phyloP scores from a whole-genome alignment of 805 yeast genomes.

The Yamadazyma philogaea region DNA sequence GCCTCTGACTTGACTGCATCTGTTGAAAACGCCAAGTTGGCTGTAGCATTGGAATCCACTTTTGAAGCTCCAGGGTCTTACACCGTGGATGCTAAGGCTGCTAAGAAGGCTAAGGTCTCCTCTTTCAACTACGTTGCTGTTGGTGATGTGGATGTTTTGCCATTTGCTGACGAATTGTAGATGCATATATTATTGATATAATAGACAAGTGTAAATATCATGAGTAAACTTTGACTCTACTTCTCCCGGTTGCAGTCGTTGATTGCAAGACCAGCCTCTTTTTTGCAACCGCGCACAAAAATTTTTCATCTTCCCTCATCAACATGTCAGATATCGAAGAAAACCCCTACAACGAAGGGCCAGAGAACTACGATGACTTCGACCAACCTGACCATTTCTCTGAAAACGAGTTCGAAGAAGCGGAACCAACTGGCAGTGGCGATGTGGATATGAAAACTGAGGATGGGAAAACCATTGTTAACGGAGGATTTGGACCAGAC shows the following conservation, averaged over 20 bases:
- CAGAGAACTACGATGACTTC: conserved; percentile 72
- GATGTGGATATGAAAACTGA: conserved; percentile 51
- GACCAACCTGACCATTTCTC: conserved; percentile 79
- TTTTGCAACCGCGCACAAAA: conserved; percentile 8
- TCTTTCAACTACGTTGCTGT: conserved; percentile 83
- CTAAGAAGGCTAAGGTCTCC: conserved; percentile 42
- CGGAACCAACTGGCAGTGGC: conserved; percentile 26
- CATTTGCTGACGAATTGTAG: conserved; percentile 85
- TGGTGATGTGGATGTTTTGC: conserved; percentile 84
- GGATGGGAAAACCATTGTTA: conserved; percentile 71
- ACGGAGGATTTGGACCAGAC: conserved; percentile 65
- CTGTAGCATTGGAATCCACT: conserved; percentile 40
- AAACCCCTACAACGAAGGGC: conserved; percentile 61
- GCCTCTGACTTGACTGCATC: conserved; percentile 56
- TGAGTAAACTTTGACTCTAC: not conserved
- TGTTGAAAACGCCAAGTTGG: conserved; percentile 40
- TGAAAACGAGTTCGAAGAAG: conserved; percentile 58
- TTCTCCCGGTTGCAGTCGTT: too few species aligned
- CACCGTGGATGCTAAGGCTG: conserved; percentile 33
- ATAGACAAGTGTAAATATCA: not conserved
- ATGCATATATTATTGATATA: not conserved
- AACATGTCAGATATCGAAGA: conserved; percentile 45
- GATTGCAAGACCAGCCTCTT: too few species aligned
- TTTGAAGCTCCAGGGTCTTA: conserved; percentile 29
- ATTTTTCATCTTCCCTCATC: conserved; percentile 6